Base-by-base conservation (phyloP, 257 asterid genomes). In the Penstemon newberryi region DNA sequence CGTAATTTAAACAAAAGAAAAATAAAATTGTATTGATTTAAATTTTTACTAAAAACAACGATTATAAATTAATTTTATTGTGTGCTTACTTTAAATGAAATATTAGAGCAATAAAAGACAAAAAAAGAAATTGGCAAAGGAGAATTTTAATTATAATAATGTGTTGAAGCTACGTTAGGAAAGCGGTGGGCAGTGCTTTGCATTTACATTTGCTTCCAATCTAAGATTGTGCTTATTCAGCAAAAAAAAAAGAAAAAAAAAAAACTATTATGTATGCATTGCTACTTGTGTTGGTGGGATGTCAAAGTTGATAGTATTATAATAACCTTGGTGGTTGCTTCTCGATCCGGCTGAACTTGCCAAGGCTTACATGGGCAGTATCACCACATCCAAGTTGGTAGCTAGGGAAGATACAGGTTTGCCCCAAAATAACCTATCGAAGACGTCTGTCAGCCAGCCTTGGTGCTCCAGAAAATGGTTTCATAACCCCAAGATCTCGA, bases 301-400 rank as follows among this genome's bases (percentile, higher is more conserved):
- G 13, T 19, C 46, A 13, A 59, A 45, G 50, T 53, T 65, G 56
- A 52, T 64, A n/a, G 62, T 62, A 44, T 57, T 52, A 11, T 39
- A 15, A 36, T 10, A 56, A 56, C 36, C 61, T 10, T 59, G 46
- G 56, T 38, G 37, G 75, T 42, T 73, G 84, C 94, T n/a, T n/a
- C n/a, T n/a, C n/a, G n/a, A n/a, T n/a, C n/a, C n/a, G n/a, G n/a
- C n/a, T n/a, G n/a, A n/a, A n/a, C n/a, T n/a, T n/a, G 4, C 81
- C 78, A 91, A 86, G 81, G 89, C 97, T 63, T 94, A 94, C 79
- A 91, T 94, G 99, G 96, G 95, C 60, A 78, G 77, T 36, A 85
- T 86, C 79, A 81, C 90, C 88, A 81, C 56, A 44, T 73, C 60
- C 95, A 83, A 69, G 73, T 70, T 64, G 75, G 78, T 44, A n/a